A percentile compares a stretch with the other conserved stretches of the same genome.
Evolutionary conservation across 2,329 filamentous ascomycete species (phyloP).

Genomic region (Ophiostoma ips): DNA sequence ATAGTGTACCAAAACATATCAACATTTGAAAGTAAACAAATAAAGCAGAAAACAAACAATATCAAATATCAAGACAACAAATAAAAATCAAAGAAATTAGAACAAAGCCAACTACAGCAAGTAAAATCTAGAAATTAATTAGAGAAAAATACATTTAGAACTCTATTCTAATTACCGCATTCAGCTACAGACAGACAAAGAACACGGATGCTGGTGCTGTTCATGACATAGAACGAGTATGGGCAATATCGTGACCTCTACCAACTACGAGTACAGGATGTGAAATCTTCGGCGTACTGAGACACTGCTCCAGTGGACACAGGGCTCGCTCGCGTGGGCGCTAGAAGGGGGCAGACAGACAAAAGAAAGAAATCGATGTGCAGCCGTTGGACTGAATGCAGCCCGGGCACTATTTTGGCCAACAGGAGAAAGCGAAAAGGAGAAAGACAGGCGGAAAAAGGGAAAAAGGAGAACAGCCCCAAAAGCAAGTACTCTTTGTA

Average conservation of each 20-base stretch:
- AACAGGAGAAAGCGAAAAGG: background rate
- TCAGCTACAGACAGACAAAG: background rate
- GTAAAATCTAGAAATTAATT: no score
- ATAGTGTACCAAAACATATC: background rate
- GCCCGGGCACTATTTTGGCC: conserved; percentile 17
- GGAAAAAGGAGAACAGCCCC: background rate
- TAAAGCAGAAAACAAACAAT: background rate
- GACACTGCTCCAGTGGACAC: background rate
- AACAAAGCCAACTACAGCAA: no score
- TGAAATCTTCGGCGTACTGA: background rate
- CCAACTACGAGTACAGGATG: background rate
- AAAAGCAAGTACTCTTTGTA: no score
- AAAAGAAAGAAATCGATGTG: conserved; percentile 16
- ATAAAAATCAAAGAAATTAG: background rate
- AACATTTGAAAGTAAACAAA: background rate
- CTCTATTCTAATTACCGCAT: no score
- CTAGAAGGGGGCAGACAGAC: background rate
- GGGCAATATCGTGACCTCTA: background rate
- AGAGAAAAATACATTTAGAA: background rate
- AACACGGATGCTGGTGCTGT: background rate
- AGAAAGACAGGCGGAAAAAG: background rate
- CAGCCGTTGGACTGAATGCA: conserved; percentile 33
- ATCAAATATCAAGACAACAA: background rate
- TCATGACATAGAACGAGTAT: background rate
- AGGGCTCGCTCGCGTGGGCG: background rate